Conservation (phyloP, 2,329 filamentous ascomycete genomes). For the Zymoseptoria pseudotritici region DNA sequence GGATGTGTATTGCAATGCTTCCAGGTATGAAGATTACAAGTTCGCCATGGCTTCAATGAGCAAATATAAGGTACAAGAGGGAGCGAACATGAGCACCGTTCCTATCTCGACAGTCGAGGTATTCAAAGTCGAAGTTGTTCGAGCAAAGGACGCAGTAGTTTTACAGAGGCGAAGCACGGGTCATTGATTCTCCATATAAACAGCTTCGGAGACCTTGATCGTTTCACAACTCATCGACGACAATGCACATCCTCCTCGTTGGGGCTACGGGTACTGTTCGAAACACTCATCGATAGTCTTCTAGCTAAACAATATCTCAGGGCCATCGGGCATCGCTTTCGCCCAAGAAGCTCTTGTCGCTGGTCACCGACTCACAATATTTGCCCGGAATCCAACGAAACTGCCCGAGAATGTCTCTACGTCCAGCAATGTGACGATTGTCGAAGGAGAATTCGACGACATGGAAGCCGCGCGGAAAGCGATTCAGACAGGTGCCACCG, state of each 20-base stretch:
- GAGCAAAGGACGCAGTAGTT: background rate
- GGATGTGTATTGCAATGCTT: background rate
- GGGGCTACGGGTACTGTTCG: conserved; percentile 14
- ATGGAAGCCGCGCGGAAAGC: conserved; percentile 7
- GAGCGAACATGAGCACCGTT: background rate
- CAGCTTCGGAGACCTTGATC: background rate
- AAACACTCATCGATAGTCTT: background rate
- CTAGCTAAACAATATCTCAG: conserved; percentile 1
- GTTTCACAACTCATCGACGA: conserved; percentile 4
- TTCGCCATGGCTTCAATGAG: background rate
- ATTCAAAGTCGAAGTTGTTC: background rate
- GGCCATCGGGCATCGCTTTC: conserved; percentile 16
- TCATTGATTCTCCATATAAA: no score
- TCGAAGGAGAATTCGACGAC: conserved; percentile 15
- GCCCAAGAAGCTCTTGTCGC: conserved; percentile 13
- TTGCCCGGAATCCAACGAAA: conserved; percentile 17
- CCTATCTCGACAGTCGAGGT: background rate
- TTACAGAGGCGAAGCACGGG: no score
- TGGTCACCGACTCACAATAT: conserved; percentile 16
- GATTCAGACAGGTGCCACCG: conserved; percentile 10
- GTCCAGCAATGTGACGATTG: conserved; percentile 7
- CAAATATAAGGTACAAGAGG: background rate
- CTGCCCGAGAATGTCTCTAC: conserved; percentile 7
- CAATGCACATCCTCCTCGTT: conserved; percentile 18
- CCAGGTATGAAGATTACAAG: background rate